Conservation (phyloP, 495 filamentous ascomycete genomes). For the Gamarada debralockiae region DNA sequence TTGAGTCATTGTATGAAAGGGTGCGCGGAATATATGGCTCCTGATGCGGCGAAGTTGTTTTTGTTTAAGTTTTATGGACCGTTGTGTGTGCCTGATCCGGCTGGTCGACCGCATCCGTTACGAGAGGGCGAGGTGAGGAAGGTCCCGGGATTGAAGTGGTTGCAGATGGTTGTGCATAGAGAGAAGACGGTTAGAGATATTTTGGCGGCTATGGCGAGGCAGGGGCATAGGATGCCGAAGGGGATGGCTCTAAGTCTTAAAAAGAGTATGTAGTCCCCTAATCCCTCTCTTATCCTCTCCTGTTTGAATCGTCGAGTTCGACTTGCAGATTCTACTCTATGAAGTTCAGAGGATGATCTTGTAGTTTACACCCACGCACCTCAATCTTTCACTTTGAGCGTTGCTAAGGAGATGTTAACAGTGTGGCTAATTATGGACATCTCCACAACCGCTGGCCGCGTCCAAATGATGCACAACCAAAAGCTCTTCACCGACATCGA, state of each 20-base stretch:
- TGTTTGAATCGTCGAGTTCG: too few relatives aligned
- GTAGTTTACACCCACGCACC: too few relatives aligned
- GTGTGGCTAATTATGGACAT: conserved; percentile 66
- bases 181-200: conserved; percentile 49
- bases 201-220: conserved; percentile 42
- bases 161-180: conserved; percentile 48
- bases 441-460: conserved; percentile 42
- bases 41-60: conserved; percentile 45
- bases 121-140: background rate
- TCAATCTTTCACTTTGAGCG: too few relatives aligned
- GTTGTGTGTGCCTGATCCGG: conserved; percentile 48
- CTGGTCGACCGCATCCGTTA: conserved; percentile 20
- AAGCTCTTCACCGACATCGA: conserved; percentile 48
- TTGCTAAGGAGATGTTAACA: too few relatives aligned
- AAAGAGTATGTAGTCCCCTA: conserved; percentile 31
- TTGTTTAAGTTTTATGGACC: conserved; percentile 43
- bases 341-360: too few relatives aligned
- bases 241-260: conserved; percentile 40
- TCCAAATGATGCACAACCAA: conserved; percentile 42
- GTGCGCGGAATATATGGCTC: conserved; percentile 32
- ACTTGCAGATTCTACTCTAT: too few relatives aligned
- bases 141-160: conserved; percentile 47
- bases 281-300: too few relatives aligned
- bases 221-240: conserved; percentile 48
- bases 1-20: conserved; percentile 32